Evolutionary conservation across 2,329 filamentous ascomycete species (phyloP), one percentile per base, ranked within the genome.

Genomic region (Monascus ruber): DNA sequence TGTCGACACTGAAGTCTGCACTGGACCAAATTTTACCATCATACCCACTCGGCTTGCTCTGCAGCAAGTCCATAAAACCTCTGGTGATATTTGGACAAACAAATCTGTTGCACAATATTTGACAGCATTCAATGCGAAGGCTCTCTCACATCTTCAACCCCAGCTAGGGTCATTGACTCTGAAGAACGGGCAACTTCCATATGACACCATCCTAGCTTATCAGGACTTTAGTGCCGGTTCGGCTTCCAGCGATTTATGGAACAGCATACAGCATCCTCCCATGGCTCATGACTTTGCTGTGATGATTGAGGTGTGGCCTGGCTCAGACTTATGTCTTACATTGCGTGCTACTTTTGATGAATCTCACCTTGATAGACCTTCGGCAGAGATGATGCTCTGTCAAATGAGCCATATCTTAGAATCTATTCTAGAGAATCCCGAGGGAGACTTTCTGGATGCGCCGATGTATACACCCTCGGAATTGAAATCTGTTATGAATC

Each of bases 11-110:
- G 51, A 50, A 40, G 34, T 40, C 2, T 55, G 53, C 24, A 44
- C 60, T 36, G 60, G 59, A 1, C 59, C 57, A 4, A 60, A 54
- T 1, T 60, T 63, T 37, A 59, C 58, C 5, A 55, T 54, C 27
- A 47, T 62, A 11, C 60, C 59, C 1, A 47, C 54, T n/a, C 51
- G 59, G 11, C 48, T 63, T 3, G 38, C 52, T 6, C 31, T 55
- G 4, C 35, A 42, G 1, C 37, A 47, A 9, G 44, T 58, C 1
- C 36, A 37, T 5, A 40, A 48, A 4, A 35, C 26, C 36, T 36
- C 5, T 29, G 40, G 17, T 28, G 47, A 29, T 24, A 32, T 26
- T 33, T 47, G 36, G 40, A 51, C 41, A 29, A 60, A 53, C 32
- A 38, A 40, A 24, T 45, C 45, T 39, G 49, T 48, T 35, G 52